phyloP scores from a whole-genome alignment of 805 yeast species.

The Candida methanosorbosa region DNA sequence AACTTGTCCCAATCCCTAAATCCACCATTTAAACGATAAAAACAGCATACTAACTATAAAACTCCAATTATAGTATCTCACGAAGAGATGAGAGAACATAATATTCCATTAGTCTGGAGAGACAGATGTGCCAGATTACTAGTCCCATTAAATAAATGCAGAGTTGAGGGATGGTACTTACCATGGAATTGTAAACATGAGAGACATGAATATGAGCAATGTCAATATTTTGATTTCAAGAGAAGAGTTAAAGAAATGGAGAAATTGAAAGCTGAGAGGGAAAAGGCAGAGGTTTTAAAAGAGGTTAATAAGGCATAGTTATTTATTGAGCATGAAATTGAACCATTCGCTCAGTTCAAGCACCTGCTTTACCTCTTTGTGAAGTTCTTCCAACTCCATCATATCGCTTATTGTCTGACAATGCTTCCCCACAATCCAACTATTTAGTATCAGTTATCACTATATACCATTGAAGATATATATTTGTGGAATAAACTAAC shows the following conservation, averaged over 20 bases:
- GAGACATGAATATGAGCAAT: conserved; percentile 77
- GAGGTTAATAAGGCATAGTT: no score
- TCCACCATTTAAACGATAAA: no score
- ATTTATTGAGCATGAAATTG: no score
- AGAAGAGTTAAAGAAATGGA: conserved; percentile 71
- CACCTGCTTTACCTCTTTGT: no score
- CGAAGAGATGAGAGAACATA: conserved; percentile 74
- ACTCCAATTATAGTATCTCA: conserved; percentile 44
- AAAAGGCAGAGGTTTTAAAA: neutral
- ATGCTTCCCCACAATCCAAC: no score
- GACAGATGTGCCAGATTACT: conserved; percentile 72
- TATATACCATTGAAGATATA: no score
- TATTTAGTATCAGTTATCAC: no score
- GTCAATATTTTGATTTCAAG: conserved; percentile 74
- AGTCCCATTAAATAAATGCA: conserved; percentile 54
- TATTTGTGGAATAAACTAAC: no score
- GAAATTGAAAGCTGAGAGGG: conserved; percentile 33
- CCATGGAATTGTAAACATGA: conserved; percentile 74
- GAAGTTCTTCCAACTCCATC: no score
- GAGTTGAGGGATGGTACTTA: conserved; percentile 44
- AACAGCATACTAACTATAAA: neutral
- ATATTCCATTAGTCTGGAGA: conserved; percentile 71
- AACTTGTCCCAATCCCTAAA: no score
- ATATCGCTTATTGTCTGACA: no score
- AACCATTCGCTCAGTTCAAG: no score